Conservation (phyloP, 768 basidiomycete genomes). For the Favolaschia claudopus region DNA sequence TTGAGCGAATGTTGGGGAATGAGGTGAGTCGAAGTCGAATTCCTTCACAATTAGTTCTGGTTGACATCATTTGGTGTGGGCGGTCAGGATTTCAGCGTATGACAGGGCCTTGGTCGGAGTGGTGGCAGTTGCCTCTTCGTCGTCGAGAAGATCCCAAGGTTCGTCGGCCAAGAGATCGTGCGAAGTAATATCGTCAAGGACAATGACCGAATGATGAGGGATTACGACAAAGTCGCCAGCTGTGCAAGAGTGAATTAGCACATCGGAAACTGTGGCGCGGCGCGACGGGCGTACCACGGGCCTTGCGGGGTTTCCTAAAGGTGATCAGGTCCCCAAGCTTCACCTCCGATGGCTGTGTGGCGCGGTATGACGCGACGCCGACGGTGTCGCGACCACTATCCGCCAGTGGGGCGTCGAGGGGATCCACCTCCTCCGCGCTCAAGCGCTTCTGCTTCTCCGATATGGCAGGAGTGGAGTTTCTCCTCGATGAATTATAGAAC, state of each 20-base stretch:
- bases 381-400: constrained; percentile 12
- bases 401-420: constrained; percentile 19
- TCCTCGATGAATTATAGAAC: constrained; percentile 19
- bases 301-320: constrained; percentile 49
- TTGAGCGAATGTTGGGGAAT: constrained; percentile 13
- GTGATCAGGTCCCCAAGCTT: constrained; percentile 43
- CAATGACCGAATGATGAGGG: constrained; percentile 63
- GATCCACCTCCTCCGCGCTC: constrained; percentile 25
- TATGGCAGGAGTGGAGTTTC: constrained; percentile 12
- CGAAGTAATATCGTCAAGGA: constrained; percentile 55
- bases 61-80: constrained; percentile 22
- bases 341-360: constrained; percentile 33
- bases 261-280: constrained; percentile 14
- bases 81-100: constrained; percentile 48
- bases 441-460: constrained; percentile 29
- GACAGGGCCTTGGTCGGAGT: constrained; percentile 38
- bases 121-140: constrained; percentile 35
- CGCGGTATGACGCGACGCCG: constrained; percentile 13
- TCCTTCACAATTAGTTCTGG: constrained; percentile 10
- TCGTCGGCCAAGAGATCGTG: constrained; percentile 57
- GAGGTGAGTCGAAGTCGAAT: constrained; percentile 19
- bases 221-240: constrained; percentile 67
- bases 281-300: constrained; percentile 44
- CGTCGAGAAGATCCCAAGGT: constrained; percentile 66
- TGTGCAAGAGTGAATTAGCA: constrained; percentile 20